Base-by-base conservation (phyloP, 768 basidiomycete genomes). In the Megacollybia marginata region DNA sequence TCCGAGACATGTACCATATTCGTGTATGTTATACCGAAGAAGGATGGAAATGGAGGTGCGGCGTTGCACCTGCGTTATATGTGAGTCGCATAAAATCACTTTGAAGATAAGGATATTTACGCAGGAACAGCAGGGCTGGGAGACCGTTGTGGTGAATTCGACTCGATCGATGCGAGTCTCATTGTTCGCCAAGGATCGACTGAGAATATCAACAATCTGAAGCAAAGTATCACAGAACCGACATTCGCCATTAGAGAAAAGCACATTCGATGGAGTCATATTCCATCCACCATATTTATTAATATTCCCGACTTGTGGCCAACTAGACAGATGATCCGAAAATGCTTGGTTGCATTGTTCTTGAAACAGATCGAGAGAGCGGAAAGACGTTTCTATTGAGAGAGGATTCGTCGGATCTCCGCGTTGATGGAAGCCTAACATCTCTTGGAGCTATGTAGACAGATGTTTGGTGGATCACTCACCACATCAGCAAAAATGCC, bases 111-210 rank as follows among this genome's bases (percentile, higher is more conserved):
- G 44, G 13, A 6, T 19, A 52, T 67, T 55, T 58, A 74, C 71
- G 57, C 42, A 15, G 75, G 75, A 13, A 77, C 60, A 7, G 58
- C 54, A 2, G 58, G 60, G 1, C 66, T 68, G 13, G 74, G 68
- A 32, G 59, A 60, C 5, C 75, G 66, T 15, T 68, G 64, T 11
- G 75, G 75, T 7, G 74, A 63, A 50, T 75, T 71, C 6, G 64
- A 50, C 53, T 77, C 75, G 33, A 74, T 74, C 3, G 74, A 76
- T 4, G 72, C 73, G 2, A 77, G 61, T 1, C 74, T 71, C 73
- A 76, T 70, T 5, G 74, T 77, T 31, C 74, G 60, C 75, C 75
- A 77, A 4, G 74, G 75, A 52, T 77, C 74, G 49, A 75, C 75
- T 76, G 40, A 4, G 11, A 38, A n/a, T 6, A 12, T 9, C 18